Conservation (phyloP, 495 filamentous ascomycete genomes). For the Trichoderma asperelloides region DNA sequence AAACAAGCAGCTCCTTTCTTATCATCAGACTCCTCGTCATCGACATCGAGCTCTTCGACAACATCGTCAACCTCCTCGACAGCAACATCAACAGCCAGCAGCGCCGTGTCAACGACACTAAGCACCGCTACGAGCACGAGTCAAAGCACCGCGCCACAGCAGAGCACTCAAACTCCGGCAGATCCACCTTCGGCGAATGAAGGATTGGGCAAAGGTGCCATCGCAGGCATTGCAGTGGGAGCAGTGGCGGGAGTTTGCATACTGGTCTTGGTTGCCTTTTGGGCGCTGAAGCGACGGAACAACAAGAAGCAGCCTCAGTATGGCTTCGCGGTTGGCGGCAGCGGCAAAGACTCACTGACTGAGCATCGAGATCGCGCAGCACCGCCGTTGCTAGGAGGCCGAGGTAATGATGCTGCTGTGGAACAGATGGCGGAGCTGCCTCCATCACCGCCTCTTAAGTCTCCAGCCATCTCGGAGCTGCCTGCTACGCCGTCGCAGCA, state of each 20-base stretch:
- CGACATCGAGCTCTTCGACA: not conserved
- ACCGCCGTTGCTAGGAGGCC: not conserved
- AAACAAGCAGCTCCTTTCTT: conserved; percentile 19
- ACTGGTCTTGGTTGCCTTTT: not conserved
- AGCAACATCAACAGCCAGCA: not conserved
- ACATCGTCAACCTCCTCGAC: not conserved
- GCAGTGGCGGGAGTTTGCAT: not conserved
- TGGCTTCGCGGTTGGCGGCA: not conserved
- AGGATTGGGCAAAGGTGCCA: not conserved
- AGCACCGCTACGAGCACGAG: not conserved
- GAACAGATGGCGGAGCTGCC: not conserved
- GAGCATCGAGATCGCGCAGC: not conserved
- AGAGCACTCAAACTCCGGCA: conserved; percentile 10
- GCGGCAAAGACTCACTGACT: not conserved
- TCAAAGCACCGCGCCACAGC: not conserved
- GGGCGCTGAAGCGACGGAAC: not conserved
- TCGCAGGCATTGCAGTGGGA: conserved; percentile 2
- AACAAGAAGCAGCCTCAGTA: not conserved
- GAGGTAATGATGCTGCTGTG: not conserved
- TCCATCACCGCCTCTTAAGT: not conserved
- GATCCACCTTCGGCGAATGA: not conserved
- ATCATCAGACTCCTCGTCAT: conserved; percentile 9
- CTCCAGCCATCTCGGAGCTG: not conserved
- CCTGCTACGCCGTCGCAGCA: not conserved
- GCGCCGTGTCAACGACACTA: not conserved